Evolutionary conservation across 2,329 filamentous ascomycete genomes (phyloP), one percentile per base, ranked within the genome.

Genomic region (Byssoonygena ceratinophila): DNA sequence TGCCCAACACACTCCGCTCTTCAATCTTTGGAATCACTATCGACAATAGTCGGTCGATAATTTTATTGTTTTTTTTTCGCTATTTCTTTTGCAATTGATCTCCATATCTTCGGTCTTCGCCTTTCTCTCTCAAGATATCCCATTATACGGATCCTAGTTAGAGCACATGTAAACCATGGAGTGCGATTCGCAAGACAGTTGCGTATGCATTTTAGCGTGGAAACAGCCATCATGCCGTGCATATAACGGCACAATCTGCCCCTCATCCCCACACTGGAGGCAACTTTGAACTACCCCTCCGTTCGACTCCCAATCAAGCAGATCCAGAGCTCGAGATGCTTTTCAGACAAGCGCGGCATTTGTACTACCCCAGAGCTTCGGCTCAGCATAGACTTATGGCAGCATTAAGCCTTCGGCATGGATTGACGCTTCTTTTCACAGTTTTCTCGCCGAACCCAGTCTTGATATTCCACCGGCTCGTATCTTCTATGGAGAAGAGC

Each of bases 1-100:
- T 73, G 74, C 74, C 74, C 75, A 78, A 69, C 69, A 77, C 63
- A 77, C 76, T 76, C 76, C 75, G 74, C 71, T 79, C 64, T 63
- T 63, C 61, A 79, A 78, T 79, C 76, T 79, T 79, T 79, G 76
- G 75, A 60, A 54, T 59, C 5, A 49, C 60, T 57, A 63, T 66
- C 68, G 70, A 72, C 72, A 68, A 70, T 52, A 70, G 67, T 62
- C 55, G 63, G 68, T 74, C 68, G 69, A 70, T 67, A 63, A 57
- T 61, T 61, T 61, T 66, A 63, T 61, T 59, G 18, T 40, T 61
- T 62, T 59, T 45, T 59, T 59, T 31, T 3, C 23, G 9, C 8
- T 6, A 29, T 44, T 12, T 44, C 12, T 25, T 44, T 27, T 29
- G 23, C 40, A 44, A 29, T 27, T n/a, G 3, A 6, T n/a, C 32